Evolutionary conservation across 352 stramenopile species (phyloP).

Genomic region (Pythium rhizo-oryzae): DNA sequence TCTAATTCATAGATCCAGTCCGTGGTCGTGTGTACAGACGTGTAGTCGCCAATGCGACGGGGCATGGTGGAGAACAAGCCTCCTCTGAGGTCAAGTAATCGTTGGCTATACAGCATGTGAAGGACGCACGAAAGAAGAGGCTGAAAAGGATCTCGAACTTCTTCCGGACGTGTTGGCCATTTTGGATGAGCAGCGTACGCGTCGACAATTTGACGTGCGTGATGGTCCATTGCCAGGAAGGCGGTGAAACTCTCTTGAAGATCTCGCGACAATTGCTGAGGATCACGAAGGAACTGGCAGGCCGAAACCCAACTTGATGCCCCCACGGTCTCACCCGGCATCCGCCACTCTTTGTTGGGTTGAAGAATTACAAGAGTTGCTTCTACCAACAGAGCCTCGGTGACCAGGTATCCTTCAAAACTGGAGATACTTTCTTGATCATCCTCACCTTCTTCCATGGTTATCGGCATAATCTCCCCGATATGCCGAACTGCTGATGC

Average conservation of each 20-base stretch:
- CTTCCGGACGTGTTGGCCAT: slow-evolving; percentile 13
- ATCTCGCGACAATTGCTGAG: slow-evolving; percentile 26
- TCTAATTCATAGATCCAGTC: slow-evolving; percentile 14
- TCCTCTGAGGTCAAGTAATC: slow-evolving; percentile 29
- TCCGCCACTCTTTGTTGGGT: slow-evolving; percentile 38
- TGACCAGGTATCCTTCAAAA: slow-evolving; percentile 68
- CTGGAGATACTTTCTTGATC: slow-evolving; percentile 13
- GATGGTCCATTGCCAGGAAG: background rate
- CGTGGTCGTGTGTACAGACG: too few species aligned
- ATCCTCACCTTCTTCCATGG: background rate
- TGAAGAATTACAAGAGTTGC: slow-evolving; percentile 46
- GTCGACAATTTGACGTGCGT: slow-evolving; percentile 30
- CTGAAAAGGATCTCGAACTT: slow-evolving; percentile 21
- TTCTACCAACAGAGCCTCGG: slow-evolving; percentile 61
- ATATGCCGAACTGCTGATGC: slow-evolving; percentile 13
- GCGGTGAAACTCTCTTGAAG: background rate
- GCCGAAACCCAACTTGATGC: slow-evolving; percentile 58
- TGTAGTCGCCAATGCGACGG: background rate
- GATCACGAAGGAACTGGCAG: slow-evolving; percentile 44
- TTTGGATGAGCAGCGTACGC: slow-evolving; percentile 38
- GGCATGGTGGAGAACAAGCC: slow-evolving; percentile 15
- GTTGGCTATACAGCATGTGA: slow-evolving; percentile 39
- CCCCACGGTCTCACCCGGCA: slow-evolving; percentile 51
- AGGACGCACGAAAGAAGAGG: slow-evolving; percentile 44
- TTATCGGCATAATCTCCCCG: background rate